Evolutionary conservation across 495 filamentous ascomycete genomes (phyloP), one percentile per base, ranked within the genome.

Genomic region (Trichoderma orchidacearum): DNA sequence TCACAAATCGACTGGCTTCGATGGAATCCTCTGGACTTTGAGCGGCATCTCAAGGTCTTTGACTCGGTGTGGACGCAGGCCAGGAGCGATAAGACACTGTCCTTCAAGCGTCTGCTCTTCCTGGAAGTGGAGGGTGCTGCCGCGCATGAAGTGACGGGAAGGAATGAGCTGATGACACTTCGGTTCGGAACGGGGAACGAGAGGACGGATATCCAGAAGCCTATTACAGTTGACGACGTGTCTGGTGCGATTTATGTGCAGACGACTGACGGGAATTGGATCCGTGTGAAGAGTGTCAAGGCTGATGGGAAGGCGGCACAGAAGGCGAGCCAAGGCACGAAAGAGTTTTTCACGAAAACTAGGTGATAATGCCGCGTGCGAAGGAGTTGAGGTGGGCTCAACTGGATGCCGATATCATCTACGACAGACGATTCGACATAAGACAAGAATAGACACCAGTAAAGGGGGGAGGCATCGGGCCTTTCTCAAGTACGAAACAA

Each of bases 251-350:
- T 27, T 18, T 51, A 32, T 52, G 38, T 51, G 32, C 56, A 11
- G 21, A 5, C 31, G 48, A 21, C 1, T 30, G 15, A 30, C 53
- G 63, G 27, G 29, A 63, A 59, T 30, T 55, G 58, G 27, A 48
- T 62, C 48, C 60, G 64, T 27, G 41, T 73, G 17, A 55, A 59
- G 12, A 53, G 9, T 1, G 56, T 73, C 29, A 70, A 69, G 58
- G 64, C 68, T 1, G 70, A 75, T 53, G 68, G 72, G 23, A 54
- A 64, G 2, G 48, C 15, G 56, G 38, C 57, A 31, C 59, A 58
- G 31, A 51, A 59, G 8, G 57, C 69, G 8, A 48, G 21, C 6
- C 3, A 25, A 25, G 41, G 41, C 0, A 25, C 27, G 41, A 48
- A 23, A 17, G 41, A 48, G 15, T 48, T 48, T 27, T 3, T 48